Evolutionary conservation across 176 grass and related monocot species (phyloP), one percentile per base, ranked within the genome.

Genomic region (Triticum aestivum): DNA sequence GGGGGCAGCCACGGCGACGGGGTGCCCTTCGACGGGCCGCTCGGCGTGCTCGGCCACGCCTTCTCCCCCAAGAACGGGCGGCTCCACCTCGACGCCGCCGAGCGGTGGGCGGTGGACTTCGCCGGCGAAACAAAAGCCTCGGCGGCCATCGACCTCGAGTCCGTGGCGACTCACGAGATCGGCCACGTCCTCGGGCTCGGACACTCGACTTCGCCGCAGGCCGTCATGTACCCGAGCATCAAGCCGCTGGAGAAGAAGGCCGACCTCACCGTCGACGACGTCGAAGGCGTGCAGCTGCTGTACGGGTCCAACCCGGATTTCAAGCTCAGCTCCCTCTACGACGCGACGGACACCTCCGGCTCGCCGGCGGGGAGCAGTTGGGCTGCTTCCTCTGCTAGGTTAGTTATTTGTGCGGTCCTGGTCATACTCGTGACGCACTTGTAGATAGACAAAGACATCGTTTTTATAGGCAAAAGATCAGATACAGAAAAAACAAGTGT

Each of bases 191-290:
- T 98, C 2, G 96, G 96, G 42, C 86, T 98, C 6, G 96, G 89
- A 5, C 96, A 98, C 88, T 91, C 96, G 4, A 69, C 88, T 4
- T 86, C 90, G 51, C 91, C 79, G n/a, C 83, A 85, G 20, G 96
- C 96, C 0, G 90, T 98, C 64, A 98, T 98, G 96, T 98, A 96
- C 88, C 96, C 96, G 6, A 96, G 82, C 84, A 89, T 98, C 61
- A 89, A 75, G 9, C 88, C 96, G 5, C 39, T 89, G 65, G 73
- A 73, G 24, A 91, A 86, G 87, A 98, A 94, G 90, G 88, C 81
- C 8, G 92, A 91, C 12, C 94, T 98, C 75, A 87, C 74, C 64
- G 72, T 91, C 37, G 96, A 98, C 37, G 96, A 98, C 84, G 73
- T 96, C n/a, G 64, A 92, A 30, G 96, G 96, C 17, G 94, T 90